Percentiles rank a stretch among this genome's conserved stretches.
Evolutionary conservation across 306 rosid genomes (phyloP).

Genomic region (Hylodesmum podocarpum): DNA sequence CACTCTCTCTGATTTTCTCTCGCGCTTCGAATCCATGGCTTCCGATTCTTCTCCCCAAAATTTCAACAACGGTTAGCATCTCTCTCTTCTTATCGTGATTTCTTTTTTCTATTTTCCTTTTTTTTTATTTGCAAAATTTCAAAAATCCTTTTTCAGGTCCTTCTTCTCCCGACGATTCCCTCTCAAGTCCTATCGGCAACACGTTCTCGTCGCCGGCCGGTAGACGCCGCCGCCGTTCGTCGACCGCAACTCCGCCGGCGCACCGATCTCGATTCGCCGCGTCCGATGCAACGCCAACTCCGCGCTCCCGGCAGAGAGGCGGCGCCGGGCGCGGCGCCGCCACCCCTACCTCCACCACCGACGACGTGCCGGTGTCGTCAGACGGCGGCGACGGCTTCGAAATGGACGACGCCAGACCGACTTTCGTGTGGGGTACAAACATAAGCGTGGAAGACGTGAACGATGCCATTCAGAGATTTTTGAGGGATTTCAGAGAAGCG

Average conservation of each 20-base stretch:
- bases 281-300: slow-evolving; percentile 66
- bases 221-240: slow-evolving; percentile 53
- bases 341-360: slow-evolving; percentile 79
- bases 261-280: slow-evolving; percentile 64
- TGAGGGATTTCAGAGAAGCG: slow-evolving; percentile 67
- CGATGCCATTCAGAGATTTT: slow-evolving; percentile 71
- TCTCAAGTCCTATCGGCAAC: slow-evolving; percentile 86
- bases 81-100: neutral
- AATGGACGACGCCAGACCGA: slow-evolving; percentile 78
- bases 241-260: slow-evolving; percentile 65
- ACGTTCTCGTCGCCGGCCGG: slow-evolving; percentile 66
- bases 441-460: slow-evolving; percentile 95
- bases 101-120: neutral
- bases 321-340: slow-evolving; percentile 31
- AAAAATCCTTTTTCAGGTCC: slow-evolving; percentile 48
- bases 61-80: slow-evolving; percentile 53
- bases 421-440: slow-evolving; percentile 91
- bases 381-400: slow-evolving; percentile 83
- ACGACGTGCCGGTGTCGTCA: slow-evolving; percentile 62
- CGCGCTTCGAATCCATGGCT: slow-evolving; percentile 51
- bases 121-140: neutral
- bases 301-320: slow-evolving; percentile 46
- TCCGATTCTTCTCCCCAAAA: slow-evolving; percentile 72
- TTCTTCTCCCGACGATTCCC: slow-evolving; percentile 81
- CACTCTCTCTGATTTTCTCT: neutral